Percentiles rank a stretch among this genome's conserved stretches.
These are phyloP conservation scores for Scedosporium minutisporum DNA, from an alignment of 2,329 filamentous ascomycete species.

Conservation along the genomic window DNA sequence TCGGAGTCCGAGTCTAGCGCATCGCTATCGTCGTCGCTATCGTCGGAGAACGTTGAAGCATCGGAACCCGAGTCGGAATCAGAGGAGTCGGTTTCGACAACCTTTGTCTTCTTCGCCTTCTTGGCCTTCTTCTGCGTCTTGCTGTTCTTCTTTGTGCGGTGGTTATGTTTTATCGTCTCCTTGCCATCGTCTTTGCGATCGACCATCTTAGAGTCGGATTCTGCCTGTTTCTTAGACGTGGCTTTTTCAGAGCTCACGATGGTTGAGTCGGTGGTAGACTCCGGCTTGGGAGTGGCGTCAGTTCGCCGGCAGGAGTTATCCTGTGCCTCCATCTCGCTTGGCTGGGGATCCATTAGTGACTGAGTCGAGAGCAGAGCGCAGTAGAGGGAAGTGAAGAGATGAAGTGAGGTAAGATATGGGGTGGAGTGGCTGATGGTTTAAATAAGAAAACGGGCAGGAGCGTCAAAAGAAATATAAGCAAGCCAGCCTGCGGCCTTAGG, in stretches of 20 bases:
- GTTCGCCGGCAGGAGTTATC: neutral
- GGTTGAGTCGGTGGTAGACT: neutral
- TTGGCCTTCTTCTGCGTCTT: neutral
- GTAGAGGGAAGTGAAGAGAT: neutral
- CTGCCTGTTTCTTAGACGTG: neutral
- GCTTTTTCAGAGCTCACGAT: neutral
- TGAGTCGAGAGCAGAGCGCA: neutral
- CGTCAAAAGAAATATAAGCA: too few relatives aligned
- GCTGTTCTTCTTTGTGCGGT: neutral
- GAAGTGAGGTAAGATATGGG: neutral
- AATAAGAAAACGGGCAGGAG: too few relatives aligned
- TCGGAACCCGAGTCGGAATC: neutral
- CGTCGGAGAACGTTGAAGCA: neutral
- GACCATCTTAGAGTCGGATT: neutral
- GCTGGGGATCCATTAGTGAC: neutral
- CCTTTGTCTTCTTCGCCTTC: neutral
- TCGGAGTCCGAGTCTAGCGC: neutral
- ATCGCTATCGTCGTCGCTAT: conserved; percentile 4
- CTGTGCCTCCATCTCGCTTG: neutral
- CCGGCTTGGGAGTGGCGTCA: neutral
- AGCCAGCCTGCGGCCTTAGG: too few relatives aligned
- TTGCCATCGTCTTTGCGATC: neutral
- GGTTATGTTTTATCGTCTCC: neutral
- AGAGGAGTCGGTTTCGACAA: neutral
- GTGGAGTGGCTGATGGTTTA: too few relatives aligned